Evolutionary conservation across 2,329 filamentous ascomycete genomes (phyloP), one percentile per base, ranked within the genome.

Genomic region (Aschersonia sp.): DNA sequence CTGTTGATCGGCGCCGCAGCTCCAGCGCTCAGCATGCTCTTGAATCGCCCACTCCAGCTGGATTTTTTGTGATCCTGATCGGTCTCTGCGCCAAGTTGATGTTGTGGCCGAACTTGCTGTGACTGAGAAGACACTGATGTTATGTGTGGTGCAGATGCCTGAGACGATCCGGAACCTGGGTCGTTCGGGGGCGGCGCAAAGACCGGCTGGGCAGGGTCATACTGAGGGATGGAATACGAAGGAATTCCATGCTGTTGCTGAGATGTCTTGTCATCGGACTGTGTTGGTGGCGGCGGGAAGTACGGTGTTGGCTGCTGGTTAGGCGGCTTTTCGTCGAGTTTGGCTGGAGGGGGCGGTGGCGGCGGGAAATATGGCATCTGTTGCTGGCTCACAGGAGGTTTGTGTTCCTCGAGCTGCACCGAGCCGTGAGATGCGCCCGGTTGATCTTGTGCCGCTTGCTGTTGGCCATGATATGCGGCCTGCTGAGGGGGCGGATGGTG

Each of bases 1-100:
- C 74, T 79, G 60, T 94, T 94, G 58, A 94, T 81, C 3, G 87
- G 87, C 0, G 75, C 78, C 5, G 84, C 83, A 5, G 71, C 71
- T 58, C 72, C 71, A 37, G 62, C 56, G 55, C 60, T 57, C 14
- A 64, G 56, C 31, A 49, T 40, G 31, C 56, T 55, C 22, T 58
- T 58, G 47, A 64, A 58, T 29, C 54, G 54, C 37, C 60, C 59
- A 32, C 57, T 51, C 62, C 62, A 63, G 5, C 52, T 48, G 4
- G 48, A 44, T 39, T 51, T 56, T 40, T 54, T 49, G 14, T 42
- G 30, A 8, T 32, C 41, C 31, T 44, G 30, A 5, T 43, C 11
- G 6, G 39, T 5, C 6, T 43, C 45, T 5, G 35, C n/a, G 10
- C 44, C 43, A 22, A 35, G 31, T 11, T 43, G 49, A 31, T 32